Evolutionary conservation across 176 grass and related monocot species (phyloP).

Genomic region (Aegilops longissima): DNA sequence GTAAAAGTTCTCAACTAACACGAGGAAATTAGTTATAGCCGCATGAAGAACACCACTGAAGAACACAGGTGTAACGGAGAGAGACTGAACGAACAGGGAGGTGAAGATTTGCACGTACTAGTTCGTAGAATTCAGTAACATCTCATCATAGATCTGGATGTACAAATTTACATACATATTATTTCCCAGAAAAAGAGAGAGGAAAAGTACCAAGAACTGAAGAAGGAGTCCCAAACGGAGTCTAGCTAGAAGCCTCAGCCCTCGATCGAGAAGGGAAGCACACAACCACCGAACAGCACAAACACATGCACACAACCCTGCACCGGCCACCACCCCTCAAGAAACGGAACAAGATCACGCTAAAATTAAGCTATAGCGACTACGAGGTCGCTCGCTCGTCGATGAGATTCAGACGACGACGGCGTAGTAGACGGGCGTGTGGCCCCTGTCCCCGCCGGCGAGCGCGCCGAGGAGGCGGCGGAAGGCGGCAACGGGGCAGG

Average conservation of each 20-base stretch:
- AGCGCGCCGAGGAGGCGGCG: slow-evolving; percentile 58
- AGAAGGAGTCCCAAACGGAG: background rate
- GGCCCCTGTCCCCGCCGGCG: background rate
- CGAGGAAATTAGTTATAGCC: background rate
- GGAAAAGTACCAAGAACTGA: background rate
- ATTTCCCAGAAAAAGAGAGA: slow-evolving; percentile 27
- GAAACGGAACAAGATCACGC: background rate
- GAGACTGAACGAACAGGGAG: background rate
- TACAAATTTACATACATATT: slow-evolving; percentile 50
- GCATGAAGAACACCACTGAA: background rate
- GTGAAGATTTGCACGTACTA: background rate
- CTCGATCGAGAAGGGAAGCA: background rate
- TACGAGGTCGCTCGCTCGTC: too few species aligned
- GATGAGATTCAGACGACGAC: slow-evolving; percentile 31
- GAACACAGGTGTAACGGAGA: too few species aligned
- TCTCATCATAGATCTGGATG: slow-evolving; percentile 34
- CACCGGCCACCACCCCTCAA: too few species aligned
- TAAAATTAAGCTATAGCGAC: background rate
- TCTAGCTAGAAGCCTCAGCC: slow-evolving; percentile 23
- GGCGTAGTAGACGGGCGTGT: slow-evolving; percentile 21
- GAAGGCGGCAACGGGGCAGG: slow-evolving; percentile 69
- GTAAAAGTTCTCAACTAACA: background rate
- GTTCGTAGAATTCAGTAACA: background rate
- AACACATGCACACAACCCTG: background rate
- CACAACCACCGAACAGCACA: background rate